These are phyloP conservation scores for Hymenochaete sp. DNA, from an alignment of 1,284 basidiomycete species.

Conservation along the genomic window DNA sequence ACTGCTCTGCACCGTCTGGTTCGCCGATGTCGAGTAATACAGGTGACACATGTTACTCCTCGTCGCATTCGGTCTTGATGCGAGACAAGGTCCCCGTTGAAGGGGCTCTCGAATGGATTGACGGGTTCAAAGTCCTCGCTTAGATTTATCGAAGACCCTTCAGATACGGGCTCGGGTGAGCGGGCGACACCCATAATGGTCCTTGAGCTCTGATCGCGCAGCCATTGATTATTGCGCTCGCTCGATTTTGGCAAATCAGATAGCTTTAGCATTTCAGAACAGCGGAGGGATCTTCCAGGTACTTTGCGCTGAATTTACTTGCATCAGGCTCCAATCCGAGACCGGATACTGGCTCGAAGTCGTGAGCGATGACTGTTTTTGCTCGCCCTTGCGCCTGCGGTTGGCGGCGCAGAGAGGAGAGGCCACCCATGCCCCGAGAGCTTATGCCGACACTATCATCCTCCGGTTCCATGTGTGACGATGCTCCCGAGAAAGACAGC, in stretches of 20 bases:
- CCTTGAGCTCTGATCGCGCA: slow-evolving; percentile 71
- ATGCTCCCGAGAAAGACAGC: slow-evolving; percentile 27
- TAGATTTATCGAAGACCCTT: slow-evolving; percentile 33
- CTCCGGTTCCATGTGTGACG: slow-evolving; percentile 38
- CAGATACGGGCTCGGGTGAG: slow-evolving; percentile 39
- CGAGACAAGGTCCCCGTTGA: slow-evolving; percentile 51
- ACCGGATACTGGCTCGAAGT: slow-evolving; percentile 15
- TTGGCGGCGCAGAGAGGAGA: slow-evolving; percentile 24
- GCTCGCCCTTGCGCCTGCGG: slow-evolving; percentile 20
- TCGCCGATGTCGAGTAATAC: slow-evolving; percentile 30
- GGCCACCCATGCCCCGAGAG: slow-evolving; percentile 45
- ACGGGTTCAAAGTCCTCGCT: slow-evolving; percentile 15
- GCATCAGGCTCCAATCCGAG: slow-evolving; percentile 18
- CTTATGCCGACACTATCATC: slow-evolving; percentile 68
- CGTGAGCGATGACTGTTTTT: slow-evolving; percentile 17
- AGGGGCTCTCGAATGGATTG: slow-evolving; percentile 30
- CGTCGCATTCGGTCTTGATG: slow-evolving; percentile 38
- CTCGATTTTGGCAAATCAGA: slow-evolving; percentile 41
- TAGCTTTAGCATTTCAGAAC: slow-evolving; percentile 53
- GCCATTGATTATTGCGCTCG: slow-evolving; percentile 70
- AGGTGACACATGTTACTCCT: slow-evolving; percentile 43
- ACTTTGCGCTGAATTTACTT: slow-evolving; percentile 4
- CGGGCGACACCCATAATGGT: slow-evolving; percentile 33
- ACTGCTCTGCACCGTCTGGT: too few relatives aligned
- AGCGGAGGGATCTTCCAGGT: slow-evolving; percentile 33